Conservation (phyloP, 352 stramenopile species). For the Aphanomyces invadans region DNA sequence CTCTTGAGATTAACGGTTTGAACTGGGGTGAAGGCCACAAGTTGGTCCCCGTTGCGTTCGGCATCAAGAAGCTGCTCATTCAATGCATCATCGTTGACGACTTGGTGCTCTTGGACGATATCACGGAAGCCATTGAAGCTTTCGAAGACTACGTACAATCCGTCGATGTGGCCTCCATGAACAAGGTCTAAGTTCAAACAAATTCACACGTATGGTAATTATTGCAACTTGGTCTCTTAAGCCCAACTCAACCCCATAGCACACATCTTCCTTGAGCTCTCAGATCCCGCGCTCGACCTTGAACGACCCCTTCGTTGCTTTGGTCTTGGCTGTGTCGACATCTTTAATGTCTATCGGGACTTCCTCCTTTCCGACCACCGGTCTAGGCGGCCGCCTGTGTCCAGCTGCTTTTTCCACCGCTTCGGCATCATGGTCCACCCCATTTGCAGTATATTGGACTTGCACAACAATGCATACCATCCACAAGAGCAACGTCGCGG, state of each 20-base stretch:
- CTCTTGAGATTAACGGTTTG: slow-evolving; percentile 56
- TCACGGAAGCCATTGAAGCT: slow-evolving; percentile 69
- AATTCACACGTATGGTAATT: neutral
- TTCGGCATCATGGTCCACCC: neutral
- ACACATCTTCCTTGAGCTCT: neutral
- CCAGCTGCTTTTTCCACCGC: neutral
- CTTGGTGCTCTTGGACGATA: slow-evolving; percentile 69
- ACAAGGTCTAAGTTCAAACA: slow-evolving; percentile 66
- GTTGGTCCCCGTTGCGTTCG: slow-evolving; percentile 73
- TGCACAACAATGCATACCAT: neutral
- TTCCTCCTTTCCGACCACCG: neutral
- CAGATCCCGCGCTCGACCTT: neutral
- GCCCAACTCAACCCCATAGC: no score
- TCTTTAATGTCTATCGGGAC: neutral
- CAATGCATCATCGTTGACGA: slow-evolving; percentile 77
- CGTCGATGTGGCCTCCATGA: slow-evolving; percentile 81
- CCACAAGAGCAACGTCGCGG: slow-evolving; percentile 6
- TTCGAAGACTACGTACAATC: slow-evolving; percentile 83
- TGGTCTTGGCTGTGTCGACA: neutral
- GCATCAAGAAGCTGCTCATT: slow-evolving; percentile 81
- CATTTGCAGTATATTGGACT: slow-evolving; percentile 4
- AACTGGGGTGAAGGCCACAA: slow-evolving; percentile 78
- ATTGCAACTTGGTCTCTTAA: no score
- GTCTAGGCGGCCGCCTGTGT: neutral
- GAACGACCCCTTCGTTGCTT: neutral